These are phyloP conservation scores for Cladosporium oxysporum DNA, from an alignment of 2,329 filamentous ascomycete genomes.

Conservation along the genomic window DNA sequence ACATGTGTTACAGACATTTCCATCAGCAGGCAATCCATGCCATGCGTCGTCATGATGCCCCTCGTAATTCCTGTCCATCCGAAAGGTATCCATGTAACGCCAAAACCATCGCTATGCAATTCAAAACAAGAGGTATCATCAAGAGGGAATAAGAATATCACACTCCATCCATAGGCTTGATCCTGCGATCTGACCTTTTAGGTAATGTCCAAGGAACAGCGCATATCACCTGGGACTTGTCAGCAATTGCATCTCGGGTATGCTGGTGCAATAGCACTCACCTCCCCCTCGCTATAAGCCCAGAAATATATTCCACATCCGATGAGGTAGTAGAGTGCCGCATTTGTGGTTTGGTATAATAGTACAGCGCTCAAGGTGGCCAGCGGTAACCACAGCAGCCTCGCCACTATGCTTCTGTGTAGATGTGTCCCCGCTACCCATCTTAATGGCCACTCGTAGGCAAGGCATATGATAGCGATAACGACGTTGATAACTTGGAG, in stretches of 20 bases:
- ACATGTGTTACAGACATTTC: neutral
- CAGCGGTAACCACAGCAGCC: conserved; percentile 80
- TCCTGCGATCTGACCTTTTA: conserved; percentile 39
- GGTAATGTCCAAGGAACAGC: conserved; percentile 54
- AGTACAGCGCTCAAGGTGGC: conserved; percentile 72
- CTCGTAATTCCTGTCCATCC: neutral
- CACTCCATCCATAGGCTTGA: conserved; percentile 27
- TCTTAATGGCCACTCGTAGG: conserved; percentile 87
- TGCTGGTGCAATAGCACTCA: conserved; percentile 49
- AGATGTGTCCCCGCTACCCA: conserved; percentile 74
- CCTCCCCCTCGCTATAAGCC: conserved; percentile 97
- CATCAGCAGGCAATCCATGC: conserved; percentile 5
- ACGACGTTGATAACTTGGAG: conserved; percentile 89
- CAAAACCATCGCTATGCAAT: conserved; percentile 26
- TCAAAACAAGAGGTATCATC: conserved; percentile 18
- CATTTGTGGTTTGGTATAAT: conserved; percentile 89
- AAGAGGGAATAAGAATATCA: neutral
- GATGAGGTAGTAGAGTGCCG: conserved; percentile 87
- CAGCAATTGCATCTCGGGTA: neutral
- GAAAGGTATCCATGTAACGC: neutral
- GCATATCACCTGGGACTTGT: conserved; percentile 45
- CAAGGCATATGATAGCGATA: conserved; percentile 74
- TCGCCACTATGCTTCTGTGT: conserved; percentile 84
- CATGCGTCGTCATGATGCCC: neutral
- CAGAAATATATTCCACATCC: conserved; percentile 89